phyloP scores from a whole-genome alignment of 2,329 filamentous ascomycete species.

The Atkinsonella hypoxylon region DNA sequence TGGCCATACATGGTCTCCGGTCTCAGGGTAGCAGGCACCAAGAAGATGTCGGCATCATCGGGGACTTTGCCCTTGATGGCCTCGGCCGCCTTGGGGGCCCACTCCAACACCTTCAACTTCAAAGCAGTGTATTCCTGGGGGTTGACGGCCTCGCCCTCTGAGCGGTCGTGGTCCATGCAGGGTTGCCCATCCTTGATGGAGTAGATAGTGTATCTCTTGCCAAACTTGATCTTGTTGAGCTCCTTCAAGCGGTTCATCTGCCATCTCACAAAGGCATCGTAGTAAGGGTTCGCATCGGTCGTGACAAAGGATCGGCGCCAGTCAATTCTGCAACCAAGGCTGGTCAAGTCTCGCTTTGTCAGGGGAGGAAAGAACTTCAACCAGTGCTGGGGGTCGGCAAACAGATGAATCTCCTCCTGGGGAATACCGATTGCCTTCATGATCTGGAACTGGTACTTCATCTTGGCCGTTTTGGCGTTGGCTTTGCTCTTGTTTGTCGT shows the following conservation, averaged over 20 bases:
- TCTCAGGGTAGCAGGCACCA: slow-evolving; percentile 82
- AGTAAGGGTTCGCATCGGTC: slow-evolving; percentile 93
- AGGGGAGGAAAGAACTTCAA: slow-evolving; percentile 66
- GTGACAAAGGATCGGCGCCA: slow-evolving; percentile 91
- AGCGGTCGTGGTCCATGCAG: slow-evolving; percentile 36
- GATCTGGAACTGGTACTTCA: slow-evolving; percentile 94
- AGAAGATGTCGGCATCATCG: slow-evolving; percentile 66
- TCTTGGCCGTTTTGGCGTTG: slow-evolving; percentile 76
- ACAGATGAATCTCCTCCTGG: slow-evolving; percentile 78
- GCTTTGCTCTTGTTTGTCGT: slow-evolving; percentile 87
- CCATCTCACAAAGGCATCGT: slow-evolving; percentile 91
- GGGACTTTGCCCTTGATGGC: slow-evolving; percentile 68
- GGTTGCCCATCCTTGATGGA: slow-evolving; percentile 33
- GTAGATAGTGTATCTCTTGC: slow-evolving; percentile 88
- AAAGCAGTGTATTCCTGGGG: slow-evolving; percentile 88
- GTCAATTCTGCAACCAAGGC: slow-evolving; percentile 78
- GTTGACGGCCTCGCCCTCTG: slow-evolving; percentile 38
- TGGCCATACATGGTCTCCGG: slow-evolving; percentile 99
- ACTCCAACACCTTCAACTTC: slow-evolving; percentile 85
- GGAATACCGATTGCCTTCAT: slow-evolving; percentile 88
- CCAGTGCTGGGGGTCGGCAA: slow-evolving; percentile 87
- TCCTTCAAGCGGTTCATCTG: slow-evolving; percentile 91
- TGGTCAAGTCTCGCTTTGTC: slow-evolving; percentile 60
- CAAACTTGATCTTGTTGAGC: slow-evolving; percentile 85
- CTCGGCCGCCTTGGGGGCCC: slow-evolving; percentile 64